Base-by-base conservation (phyloP, 2,329 filamentous ascomycete genomes). In the Fusarium nurragi region DNA sequence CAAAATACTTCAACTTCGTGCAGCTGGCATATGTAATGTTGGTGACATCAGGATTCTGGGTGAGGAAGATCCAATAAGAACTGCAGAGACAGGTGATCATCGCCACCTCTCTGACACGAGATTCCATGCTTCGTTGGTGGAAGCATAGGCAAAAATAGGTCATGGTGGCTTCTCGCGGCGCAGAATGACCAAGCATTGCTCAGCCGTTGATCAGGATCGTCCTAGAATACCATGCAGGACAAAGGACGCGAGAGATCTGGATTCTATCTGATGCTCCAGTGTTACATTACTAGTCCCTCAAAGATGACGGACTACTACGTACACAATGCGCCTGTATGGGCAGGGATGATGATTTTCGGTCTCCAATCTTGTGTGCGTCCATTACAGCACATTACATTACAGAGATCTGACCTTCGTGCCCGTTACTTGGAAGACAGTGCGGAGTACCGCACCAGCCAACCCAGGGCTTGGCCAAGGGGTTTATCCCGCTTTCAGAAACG, bases 111-210 rank as follows among this genome's bases (percentile, higher is more conserved):
- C 51, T 23, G 21, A 40, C 54, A 51, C 32, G 30, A 44, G 54
- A 50, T 51, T 51, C 14, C 25, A 23, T 32, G 23, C 34, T 28
- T 61, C 10, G 46, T 60, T 60, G 59, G 64, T 60, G 58, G 45
- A 40, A 37, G 30, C 30, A 32, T 23, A 47, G 6, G 22, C 30
- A 22, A 55, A 41, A 41, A 58, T 32, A 52, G 47, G 34, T 36
- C 36, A 43, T 21, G 16, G 26, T 34, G 26, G 41, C 25, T 62
- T 45, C 30, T 37, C 44, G 43, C 30, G 50, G 18, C 21, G 32
- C 36, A 46, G 34, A 40, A 48, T 48, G 54, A 38, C 36, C 32
- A 25, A 34, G 18, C 28, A 52, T 49, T 52, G 26, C 48, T 60
- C 37, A 19, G 22, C 30, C 48, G 44, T 40, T 11, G 18, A 57